Base-by-base conservation (phyloP, 2,329 filamentous ascomycete genomes). In the Phyllosticta ampelicida region DNA sequence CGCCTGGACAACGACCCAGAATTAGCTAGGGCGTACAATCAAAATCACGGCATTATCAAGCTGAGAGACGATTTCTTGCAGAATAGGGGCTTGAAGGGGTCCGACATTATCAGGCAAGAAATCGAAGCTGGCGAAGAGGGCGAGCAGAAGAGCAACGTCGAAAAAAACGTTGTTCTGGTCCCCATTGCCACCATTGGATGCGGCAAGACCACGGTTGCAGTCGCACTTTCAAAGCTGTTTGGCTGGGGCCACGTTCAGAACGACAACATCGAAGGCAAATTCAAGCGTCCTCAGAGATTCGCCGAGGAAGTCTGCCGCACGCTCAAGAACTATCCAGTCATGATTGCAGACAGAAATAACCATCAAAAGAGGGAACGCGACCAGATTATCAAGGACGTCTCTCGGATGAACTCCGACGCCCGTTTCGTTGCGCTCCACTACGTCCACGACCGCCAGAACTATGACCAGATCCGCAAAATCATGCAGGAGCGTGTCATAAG, bases 161-260 rank as follows among this genome's bases (percentile, higher is more conserved):
- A 76, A 0, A 73, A 77, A 3, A 83, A 95, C 66, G 79, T 96
- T 16, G 81, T 96, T 18, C 78, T 99, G n/a, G 86, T 90, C 5
- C 91, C 94, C 0, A 85, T 96, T 65, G 90, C 94, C 1, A 96
- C 94, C 0, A 87, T 99, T 56, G 94, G 94, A 9, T 99, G 94
- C 68, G 94, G 94, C 58, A 99, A 99, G 79, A 99, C 94, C 0
- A 99, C 94, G 0, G 76, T 99, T 54, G 90, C 89, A 2, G 74
- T 95, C 54, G 91, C 89, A 2, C 77, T 99, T 19, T 80, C 81
- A 4, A 86, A 89, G 66, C 80, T 99, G 0, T 96, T 97, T 64
- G 83, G 80, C 57, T 97, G 91, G 88, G 92, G 90, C 16, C 90
- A 96, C 69, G 79, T 96, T 53, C 94, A 99, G 69, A 99, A 99